These are phyloP conservation scores for Rhodotorula graminis DNA, from an alignment of 768 basidiomycete species.

Conservation along the genomic window DNA sequence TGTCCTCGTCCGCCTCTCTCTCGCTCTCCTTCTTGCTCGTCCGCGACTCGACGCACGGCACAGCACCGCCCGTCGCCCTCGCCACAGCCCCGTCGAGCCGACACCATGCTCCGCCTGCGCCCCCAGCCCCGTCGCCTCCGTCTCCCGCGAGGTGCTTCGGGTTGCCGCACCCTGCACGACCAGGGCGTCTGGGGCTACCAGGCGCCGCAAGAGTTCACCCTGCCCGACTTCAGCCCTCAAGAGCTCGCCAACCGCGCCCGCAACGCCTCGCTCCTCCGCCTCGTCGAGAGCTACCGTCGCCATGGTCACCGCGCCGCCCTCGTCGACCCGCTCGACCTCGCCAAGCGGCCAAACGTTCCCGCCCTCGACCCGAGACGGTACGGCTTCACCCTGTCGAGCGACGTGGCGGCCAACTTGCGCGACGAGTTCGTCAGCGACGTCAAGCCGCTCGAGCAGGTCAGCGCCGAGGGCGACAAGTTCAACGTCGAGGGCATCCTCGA, in stretches of 20 bases:
- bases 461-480: constrained; percentile 1
- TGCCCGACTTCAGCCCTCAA: constrained; percentile 49
- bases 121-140: background rate
- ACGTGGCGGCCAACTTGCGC: constrained; percentile 72
- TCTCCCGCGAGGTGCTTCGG: background rate
- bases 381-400: constrained; percentile 59
- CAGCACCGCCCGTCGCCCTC: too few species aligned
- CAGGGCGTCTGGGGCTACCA: constrained; percentile 21
- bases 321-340: constrained; percentile 81
- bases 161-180: background rate
- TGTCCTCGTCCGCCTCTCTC: background rate
- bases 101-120: background rate
- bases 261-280: constrained; percentile 76
- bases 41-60: too few species aligned
- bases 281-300: constrained; percentile 68
- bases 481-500: constrained; percentile 33
- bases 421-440: constrained; percentile 44
- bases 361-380: constrained; percentile 54
- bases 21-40: background rate
- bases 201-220: constrained; percentile 5
- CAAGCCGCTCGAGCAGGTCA: background rate
- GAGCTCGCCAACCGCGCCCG: constrained; percentile 64
- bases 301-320: constrained; percentile 79
- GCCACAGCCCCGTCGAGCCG: too few species aligned
- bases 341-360: constrained; percentile 57